Base-by-base conservation (phyloP, 306 rosid species). In the Carpinus viminea region DNA sequence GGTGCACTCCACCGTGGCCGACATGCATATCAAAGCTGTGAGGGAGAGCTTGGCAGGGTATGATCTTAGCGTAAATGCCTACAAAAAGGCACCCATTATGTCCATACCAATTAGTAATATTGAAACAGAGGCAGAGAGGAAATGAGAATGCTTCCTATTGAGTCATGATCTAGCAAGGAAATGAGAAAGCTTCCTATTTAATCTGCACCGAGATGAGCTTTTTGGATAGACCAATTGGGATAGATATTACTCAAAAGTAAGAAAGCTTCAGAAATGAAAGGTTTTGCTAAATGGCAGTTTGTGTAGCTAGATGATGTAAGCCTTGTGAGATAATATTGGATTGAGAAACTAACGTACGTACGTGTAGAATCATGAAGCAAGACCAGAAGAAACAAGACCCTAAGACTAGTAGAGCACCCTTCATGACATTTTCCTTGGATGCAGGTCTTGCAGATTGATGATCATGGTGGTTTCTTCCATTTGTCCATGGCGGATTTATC, bases 41-140 rank as follows among this genome's bases (percentile, higher is more conserved):
- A 85, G 78, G 38, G 93, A 85, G 57, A 85, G 93, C 70, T 79
- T 85, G 15, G 86, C 84, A 8, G 89, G 93, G 82, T 87, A 89
- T 12, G 82, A 43, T 57, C 81, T 77, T 15, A 85, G 64, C 12
- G 88, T 85, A 51, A 87, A 70, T 53, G 88, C 88, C 93, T 87
- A 55, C 18, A 41, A 62, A 47, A 5, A 59, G 55, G 4, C 34
- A 74, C 26, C 18, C 46, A 12, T 57, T n/a, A 57, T 12, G 43
- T 38, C 38, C 43, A 38, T 5, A 38, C 43, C 43, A 4, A n/a
- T n/a, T n/a, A 38, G 43, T 38, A 38, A 38, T 3, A 38, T 38
- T 38, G 6, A 38, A 5, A 4, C 43, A 5, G 43, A 38, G 43
- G 43, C 43, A 38, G 43, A 5, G 43, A 38, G 43, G 43, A 4